Base-by-base conservation (phyloP, 2,329 filamentous ascomycete genomes). In the Xylariaceae sp. region DNA sequence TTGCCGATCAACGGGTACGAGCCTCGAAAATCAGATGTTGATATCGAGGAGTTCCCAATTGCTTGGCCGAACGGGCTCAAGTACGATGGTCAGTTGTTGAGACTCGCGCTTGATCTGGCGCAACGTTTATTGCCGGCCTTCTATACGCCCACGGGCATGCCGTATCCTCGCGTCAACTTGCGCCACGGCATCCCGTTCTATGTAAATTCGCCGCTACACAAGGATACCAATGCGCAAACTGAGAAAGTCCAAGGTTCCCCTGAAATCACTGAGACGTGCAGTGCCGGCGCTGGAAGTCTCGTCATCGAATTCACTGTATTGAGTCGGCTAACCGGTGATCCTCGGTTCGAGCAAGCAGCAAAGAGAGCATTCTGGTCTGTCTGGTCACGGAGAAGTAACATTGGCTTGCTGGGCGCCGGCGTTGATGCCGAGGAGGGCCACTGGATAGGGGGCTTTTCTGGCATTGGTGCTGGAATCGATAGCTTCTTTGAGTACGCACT, bases 401-500 rank as follows among this genome's bases (percentile, higher is more conserved):
- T 96, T 67, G 91, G 90, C 3, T 80, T 99, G 23, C 88, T 99
- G 63, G 94, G 93, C 6, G 89, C 91, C 59, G 93, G 92, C 2
- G 92, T 99, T 62, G 93, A 96, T 75, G 90, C 92, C 1, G 93
- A 97, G 71, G 88, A 86, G 34, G 94, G 93, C 0, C 82, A 88
- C 66, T 99, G 94, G 94, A 87, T 94, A 39, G 88, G 88, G 7
- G 83, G 89, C 1, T 92, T 90, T 72, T 88, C 93, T n/a, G 93
- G 94, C 35, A 96, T 99, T 67, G 94, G 94, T 53, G 94, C 94
- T 6, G 94, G 94, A 45, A 91, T 96, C 69, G 94, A 99, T 76
- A 97, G 92, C 75, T 99, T 99, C 76, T 97, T 96, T 70, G 94
- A 99, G 75, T 99, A 99, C 74, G 92, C 94, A 2, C 82, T 97